Conservation (phyloP, 805 yeast species). For the Yarrowia divulgata region DNA sequence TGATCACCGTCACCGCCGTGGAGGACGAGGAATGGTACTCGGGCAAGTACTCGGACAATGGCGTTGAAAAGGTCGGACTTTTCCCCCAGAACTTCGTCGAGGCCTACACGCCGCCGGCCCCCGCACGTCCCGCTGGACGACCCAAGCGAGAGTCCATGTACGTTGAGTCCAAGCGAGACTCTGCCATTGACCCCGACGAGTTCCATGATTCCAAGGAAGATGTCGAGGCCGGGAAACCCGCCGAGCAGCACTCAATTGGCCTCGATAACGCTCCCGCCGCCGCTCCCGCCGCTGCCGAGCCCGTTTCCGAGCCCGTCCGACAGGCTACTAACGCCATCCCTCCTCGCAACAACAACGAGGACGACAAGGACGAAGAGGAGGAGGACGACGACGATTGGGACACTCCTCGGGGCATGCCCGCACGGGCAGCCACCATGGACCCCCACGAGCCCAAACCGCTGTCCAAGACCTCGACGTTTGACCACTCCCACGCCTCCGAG, state of each 20-base stretch:
- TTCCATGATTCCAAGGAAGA: constrained; percentile 31
- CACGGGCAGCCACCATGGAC: constrained; percentile 31
- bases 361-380: constrained; percentile 37
- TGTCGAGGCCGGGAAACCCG: constrained; percentile 12
- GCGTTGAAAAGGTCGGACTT: constrained; percentile 63
- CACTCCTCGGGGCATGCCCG: constrained; percentile 13
- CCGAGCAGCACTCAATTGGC: constrained; percentile 37
- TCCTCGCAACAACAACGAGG: constrained; percentile 38
- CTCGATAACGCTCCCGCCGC: constrained; percentile 12
- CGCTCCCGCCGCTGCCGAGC: constrained; percentile 34
- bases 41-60: constrained; percentile 62
- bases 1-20: constrained; percentile 74
- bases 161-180: constrained; percentile 24
- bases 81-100: constrained; percentile 89
- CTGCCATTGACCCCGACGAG: constrained; percentile 21
- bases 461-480: constrained; percentile 38
- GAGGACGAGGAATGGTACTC: constrained; percentile 94
- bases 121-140: constrained; percentile 35
- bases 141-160: constrained; percentile 24
- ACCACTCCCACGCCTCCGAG: constrained; percentile 37
- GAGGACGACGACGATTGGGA: constrained; percentile 41
- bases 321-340: constrained; percentile 25
- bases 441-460: constrained; percentile 29
- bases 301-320: constrained; percentile 41
- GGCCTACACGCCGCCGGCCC: constrained; percentile 35